Evolutionary conservation across 2,329 filamentous ascomycete species (phyloP).

Genomic region (Botrytis cinerea): DNA sequence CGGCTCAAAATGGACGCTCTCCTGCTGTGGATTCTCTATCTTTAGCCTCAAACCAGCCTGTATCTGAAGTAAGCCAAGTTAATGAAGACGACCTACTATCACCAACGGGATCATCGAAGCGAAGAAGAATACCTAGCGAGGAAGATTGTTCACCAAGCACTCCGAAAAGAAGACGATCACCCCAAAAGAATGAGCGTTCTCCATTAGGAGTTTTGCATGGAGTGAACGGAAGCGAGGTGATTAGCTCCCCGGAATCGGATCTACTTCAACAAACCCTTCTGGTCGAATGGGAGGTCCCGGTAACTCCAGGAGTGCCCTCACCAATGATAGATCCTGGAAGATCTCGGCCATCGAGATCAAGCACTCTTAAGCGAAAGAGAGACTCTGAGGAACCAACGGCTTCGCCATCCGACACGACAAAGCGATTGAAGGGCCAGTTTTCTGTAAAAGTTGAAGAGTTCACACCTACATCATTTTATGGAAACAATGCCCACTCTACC

Average conservation of each 20-base stretch:
- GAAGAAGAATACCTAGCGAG: conserved; percentile 2
- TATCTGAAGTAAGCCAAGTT: neutral
- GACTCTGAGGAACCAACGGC: conserved; percentile 24
- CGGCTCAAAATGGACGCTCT: conserved; percentile 34
- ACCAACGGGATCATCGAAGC: conserved; percentile 1
- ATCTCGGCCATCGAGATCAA: conserved; percentile 7
- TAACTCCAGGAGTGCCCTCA: neutral
- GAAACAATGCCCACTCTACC: conserved; percentile 17
- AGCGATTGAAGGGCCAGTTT: conserved; percentile 20
- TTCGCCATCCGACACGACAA: conserved; percentile 22
- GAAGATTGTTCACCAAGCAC: conserved; percentile 2
- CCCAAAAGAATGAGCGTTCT: neutral
- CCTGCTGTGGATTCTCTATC: conserved; percentile 32
- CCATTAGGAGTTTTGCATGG: neutral
- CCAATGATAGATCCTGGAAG: conserved; percentile 6
- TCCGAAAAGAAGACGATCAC: neutral
- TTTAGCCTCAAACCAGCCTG: conserved; percentile 25
- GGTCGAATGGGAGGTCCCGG: neutral
- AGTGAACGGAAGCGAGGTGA: neutral
- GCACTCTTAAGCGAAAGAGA: conserved; percentile 34
- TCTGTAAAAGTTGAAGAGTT: conserved; percentile 28
- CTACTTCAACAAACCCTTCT: neutral
- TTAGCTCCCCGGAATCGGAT: neutral
- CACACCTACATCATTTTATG: neutral
- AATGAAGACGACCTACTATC: conserved; percentile 1